Conservation (phyloP, 495 filamentous ascomycete genomes). For the Bacidia rubella region DNA sequence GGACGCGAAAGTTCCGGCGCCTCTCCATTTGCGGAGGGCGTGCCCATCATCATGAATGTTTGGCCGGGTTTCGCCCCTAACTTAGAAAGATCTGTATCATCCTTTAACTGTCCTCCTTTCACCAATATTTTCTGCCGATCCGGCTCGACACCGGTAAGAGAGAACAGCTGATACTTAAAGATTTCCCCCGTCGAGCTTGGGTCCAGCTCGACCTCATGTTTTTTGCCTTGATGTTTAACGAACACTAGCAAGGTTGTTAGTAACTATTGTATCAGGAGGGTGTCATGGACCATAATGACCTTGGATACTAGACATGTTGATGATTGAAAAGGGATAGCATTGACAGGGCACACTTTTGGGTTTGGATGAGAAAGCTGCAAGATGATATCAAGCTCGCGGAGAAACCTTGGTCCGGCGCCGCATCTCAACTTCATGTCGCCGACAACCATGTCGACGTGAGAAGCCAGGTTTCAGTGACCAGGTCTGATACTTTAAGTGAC, state of each 20-base stretch:
- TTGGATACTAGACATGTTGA: constrained; percentile 13
- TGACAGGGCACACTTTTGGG: too few species aligned
- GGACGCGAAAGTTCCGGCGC: constrained; percentile 49
- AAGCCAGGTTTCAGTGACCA: too few species aligned
- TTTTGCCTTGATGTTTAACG: constrained; percentile 89
- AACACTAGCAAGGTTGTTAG: constrained; percentile 46
- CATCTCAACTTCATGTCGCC: neutral
- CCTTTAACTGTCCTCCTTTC: constrained; percentile 87
- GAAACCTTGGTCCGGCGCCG: neutral
- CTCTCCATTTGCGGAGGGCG: constrained; percentile 47
- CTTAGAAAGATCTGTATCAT: constrained; percentile 77
- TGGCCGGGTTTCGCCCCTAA: constrained; percentile 76
- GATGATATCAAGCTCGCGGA: neutral
- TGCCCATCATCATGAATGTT: constrained; percentile 94
- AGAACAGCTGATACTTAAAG: constrained; percentile 91
- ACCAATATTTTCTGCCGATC: constrained; percentile 90
- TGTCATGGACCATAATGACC: too few species aligned
- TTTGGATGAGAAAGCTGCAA: too few species aligned
- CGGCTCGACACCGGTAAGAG: constrained; percentile 88
- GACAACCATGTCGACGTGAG: too few species aligned
- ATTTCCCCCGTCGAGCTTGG: constrained; percentile 71
- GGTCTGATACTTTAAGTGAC: too few species aligned
- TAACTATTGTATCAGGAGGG: too few species aligned
- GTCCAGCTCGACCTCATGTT: constrained; percentile 86
- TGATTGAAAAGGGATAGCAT: too few species aligned